A percentile compares a stretch with the other conserved stretches of the same genome.
Conservation (phyloP, 495 filamentous ascomycete genomes). For the Talaromyces trachyspermus region DNA sequence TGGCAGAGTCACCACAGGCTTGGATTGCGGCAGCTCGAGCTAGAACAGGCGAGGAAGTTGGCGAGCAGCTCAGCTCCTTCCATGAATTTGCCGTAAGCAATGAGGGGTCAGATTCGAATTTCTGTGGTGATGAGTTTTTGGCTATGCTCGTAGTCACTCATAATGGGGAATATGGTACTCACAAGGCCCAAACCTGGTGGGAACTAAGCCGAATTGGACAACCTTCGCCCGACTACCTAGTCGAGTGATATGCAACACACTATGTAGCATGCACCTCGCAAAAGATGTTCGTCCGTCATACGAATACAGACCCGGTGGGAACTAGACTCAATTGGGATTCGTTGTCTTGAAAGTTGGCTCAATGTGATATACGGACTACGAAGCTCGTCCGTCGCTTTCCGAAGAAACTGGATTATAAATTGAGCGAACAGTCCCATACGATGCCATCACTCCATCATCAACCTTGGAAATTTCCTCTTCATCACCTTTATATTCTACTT, state of each 20-base stretch:
- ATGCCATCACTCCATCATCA: no score
- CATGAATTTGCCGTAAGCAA: neutral
- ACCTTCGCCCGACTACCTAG: no score
- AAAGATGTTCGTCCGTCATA: neutral
- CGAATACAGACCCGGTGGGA: neutral
- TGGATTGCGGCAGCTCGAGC: constrained; percentile 1
- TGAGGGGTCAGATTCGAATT: neutral
- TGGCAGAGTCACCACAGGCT: constrained; percentile 2
- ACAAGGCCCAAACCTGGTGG: no score
- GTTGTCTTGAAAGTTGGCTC: neutral
- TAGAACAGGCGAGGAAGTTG: neutral
- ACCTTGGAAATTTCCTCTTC: no score
- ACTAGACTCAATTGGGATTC: neutral
- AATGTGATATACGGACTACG: no score
- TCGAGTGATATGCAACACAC: no score
- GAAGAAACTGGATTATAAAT: neutral
- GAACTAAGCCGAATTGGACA: no score
- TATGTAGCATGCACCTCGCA: no score
- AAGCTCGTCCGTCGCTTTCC: neutral
- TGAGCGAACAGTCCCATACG: no score
- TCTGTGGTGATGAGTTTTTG: constrained; percentile 1
- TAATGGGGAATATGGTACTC: no score
- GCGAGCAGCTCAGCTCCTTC: neutral
- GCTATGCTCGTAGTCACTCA: neutral
- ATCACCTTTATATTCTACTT: neutral